Evolutionary conservation across 139 green algal species (phyloP), one percentile per base, ranked within the genome.

Genomic region (Coelastrella sp.): DNA sequence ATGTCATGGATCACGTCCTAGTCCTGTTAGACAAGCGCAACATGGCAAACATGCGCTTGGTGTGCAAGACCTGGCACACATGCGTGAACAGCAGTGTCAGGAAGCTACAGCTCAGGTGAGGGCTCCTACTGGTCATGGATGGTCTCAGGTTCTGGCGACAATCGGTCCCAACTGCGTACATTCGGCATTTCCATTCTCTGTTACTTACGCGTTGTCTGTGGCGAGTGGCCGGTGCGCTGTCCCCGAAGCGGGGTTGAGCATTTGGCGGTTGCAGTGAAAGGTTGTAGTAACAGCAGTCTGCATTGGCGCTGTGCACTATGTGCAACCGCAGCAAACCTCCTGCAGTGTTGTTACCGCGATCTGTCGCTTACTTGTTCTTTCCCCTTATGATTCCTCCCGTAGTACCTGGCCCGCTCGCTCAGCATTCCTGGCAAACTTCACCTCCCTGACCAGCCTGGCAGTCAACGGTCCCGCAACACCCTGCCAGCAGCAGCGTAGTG

Each of bases 1-100:
- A n/a, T n/a, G n/a, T n/a, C n/a, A n/a, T n/a, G n/a, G n/a, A 23
- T 23, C 73, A 83, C 20, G 85, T 90, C n/a, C 73, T 90, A 10
- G 58, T 4, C 7, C 6, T 23, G 73, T 16, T 90, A 47, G 20
- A 83, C 58, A 84, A 90, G 59, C 22, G 61, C 14, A 61, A 61
- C 23, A 68, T 90, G 20, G 85, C 73, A n/a, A 8, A 23, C 10
- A 23, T 90, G 22, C 58, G 85, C 8, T 20, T 74, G 14, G 74
- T 58, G 7, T 84, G 85, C 85, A 83, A 57, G 59, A 77, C 74
- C 7, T 90, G 85, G 85, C 81, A 84, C 17, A 20, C n/a, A 22
- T 61, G 59, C 32, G 85, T 90, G 19, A 83, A 84, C 57, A 47
- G 59, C 73, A 47, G 10, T n/a, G 58, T 90, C 14, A 76, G 58